Conservation (phyloP, 257 asterid species). For the Nicotiana paniculata region DNA sequence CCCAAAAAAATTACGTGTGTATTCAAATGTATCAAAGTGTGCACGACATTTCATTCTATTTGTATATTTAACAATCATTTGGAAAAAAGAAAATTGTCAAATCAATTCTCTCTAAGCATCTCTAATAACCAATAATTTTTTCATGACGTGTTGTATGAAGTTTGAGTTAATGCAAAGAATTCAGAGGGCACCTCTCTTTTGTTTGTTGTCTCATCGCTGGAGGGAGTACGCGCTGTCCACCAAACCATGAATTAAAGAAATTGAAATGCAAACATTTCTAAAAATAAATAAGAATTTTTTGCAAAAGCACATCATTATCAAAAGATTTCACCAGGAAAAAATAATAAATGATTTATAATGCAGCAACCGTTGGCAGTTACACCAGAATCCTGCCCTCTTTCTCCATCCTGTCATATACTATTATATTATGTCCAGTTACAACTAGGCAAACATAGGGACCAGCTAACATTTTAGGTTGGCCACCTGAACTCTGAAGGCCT, state of each 20-base stretch:
- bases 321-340: background rate
- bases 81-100: background rate
- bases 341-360: background rate
- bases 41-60: background rate
- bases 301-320: background rate
- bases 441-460: background rate
- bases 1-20: background rate
- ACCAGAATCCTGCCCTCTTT: background rate
- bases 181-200: background rate
- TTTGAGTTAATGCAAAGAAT: background rate
- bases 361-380: background rate
- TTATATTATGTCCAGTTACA: background rate
- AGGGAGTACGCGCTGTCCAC: background rate
- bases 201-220: constrained; percentile 4
- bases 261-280: background rate
- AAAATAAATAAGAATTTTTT: background rate
- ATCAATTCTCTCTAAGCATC: background rate
- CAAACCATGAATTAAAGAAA: background rate
- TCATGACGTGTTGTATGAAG: background rate
- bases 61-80: background rate
- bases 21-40: background rate
- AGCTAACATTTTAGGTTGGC: background rate
- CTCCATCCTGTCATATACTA: background rate
- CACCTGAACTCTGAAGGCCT: background rate
- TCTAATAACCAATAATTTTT: background rate